A percentile compares a stretch with the other conserved stretches of the same genome.
Conservation (phyloP, 2,329 filamentous ascomycete species). For the Fusarium torreyae region DNA sequence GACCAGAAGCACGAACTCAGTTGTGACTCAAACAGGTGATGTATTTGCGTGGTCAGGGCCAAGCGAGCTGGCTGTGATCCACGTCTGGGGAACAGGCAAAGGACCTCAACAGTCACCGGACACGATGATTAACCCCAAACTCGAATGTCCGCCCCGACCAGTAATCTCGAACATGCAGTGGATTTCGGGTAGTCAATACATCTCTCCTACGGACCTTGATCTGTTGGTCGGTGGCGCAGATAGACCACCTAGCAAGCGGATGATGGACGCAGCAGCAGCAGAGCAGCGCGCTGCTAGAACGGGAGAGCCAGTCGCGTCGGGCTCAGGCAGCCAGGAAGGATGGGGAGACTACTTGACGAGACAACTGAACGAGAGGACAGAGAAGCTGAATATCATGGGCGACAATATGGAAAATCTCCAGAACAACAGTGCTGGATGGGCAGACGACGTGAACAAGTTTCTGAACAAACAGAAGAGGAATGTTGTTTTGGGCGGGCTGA, state of each 20-base stretch:
- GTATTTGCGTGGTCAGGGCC: conserved; percentile 91
- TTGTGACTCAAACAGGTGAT: conserved; percentile 84
- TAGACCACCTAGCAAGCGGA: conserved; percentile 88
- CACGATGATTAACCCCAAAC: conserved; percentile 82
- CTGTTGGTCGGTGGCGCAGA: conserved; percentile 90
- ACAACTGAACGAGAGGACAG: conserved; percentile 90
- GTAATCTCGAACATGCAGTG: conserved; percentile 97
- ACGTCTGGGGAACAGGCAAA: conserved; percentile 84
- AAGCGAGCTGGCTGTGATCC: conserved; percentile 86
- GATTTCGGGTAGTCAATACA: conserved; percentile 94
- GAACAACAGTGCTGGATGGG: conserved; percentile 85
- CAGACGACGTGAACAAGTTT: conserved; percentile 89
- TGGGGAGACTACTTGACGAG: conserved; percentile 87
- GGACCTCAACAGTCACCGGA: conserved; percentile 76
- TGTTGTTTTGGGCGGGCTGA: conserved; percentile 79
- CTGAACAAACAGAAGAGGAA: conserved; percentile 90
- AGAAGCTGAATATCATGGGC: conserved; percentile 85
- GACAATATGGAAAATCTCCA: conserved; percentile 89
- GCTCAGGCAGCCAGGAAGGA: conserved; percentile 67
- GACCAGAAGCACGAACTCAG: conserved; percentile 76
- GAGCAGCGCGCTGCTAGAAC: conserved; percentile 75
- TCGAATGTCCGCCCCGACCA: conserved; percentile 82
- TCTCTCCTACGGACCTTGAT: conserved; percentile 90
- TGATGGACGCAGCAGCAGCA: conserved; percentile 83
- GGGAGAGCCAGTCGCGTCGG: conserved; percentile 50